These are phyloP conservation scores for Sungouiozyma ichnusensis DNA, from an alignment of 805 yeast species.

Conservation along the genomic window DNA sequence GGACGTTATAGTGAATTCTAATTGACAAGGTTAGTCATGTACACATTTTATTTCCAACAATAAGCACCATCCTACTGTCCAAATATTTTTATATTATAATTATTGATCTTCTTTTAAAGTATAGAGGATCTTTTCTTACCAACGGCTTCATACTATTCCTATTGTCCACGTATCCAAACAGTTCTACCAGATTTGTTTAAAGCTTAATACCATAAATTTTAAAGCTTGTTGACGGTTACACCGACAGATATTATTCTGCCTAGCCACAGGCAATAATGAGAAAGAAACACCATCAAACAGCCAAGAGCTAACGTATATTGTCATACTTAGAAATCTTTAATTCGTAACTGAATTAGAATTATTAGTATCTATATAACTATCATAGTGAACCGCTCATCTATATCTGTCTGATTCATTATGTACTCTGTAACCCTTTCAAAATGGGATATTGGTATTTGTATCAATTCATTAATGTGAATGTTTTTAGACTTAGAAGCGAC, in stretches of 20 bases:
- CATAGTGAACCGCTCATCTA: constrained; percentile 58
- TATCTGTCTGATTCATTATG: constrained; percentile 54
- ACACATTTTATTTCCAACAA: too few relatives aligned
- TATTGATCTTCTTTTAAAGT: too few relatives aligned
- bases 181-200: too few relatives aligned
- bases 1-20: too few relatives aligned
- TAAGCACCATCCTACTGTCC: too few relatives aligned
- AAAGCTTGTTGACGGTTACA: neutral
- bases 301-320: neutral
- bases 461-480: constrained; percentile 22
- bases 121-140: constrained; percentile 73
- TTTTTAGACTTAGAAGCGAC: constrained; percentile 25
- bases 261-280: constrained; percentile 38
- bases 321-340: neutral
- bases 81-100: too few relatives aligned
- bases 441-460: constrained; percentile 31
- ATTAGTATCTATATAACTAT: constrained; percentile 25
- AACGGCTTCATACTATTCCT: too few relatives aligned
- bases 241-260: constrained; percentile 36
- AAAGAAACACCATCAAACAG: neutral
- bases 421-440: constrained; percentile 66
- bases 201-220: too few relatives aligned
- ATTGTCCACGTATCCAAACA: too few relatives aligned
- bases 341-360: neutral
- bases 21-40: too few relatives aligned